Evolutionary conservation across 78 protist genomes (phyloP).

Genomic region (Dictyostelium capitatum): DNA sequence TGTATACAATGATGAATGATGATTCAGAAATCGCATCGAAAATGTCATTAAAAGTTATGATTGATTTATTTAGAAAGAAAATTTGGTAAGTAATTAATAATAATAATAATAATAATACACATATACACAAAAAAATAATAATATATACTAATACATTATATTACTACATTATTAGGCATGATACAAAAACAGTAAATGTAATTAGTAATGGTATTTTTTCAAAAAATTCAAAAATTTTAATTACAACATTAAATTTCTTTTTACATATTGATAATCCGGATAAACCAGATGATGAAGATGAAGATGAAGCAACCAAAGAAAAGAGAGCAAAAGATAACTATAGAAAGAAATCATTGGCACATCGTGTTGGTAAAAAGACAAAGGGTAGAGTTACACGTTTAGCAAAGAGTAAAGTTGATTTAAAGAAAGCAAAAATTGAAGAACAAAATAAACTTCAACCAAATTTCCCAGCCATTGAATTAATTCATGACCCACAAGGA

Average conservation of each 20-base stretch:
- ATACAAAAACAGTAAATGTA: conserved; percentile 93
- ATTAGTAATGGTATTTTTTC: conserved; percentile 89
- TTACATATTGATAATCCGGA: conserved; percentile 82
- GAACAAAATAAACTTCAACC: conserved; percentile 19
- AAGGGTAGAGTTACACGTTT: conserved; percentile 20
- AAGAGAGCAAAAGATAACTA: conserved; percentile 22
- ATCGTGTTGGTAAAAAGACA: conserved; percentile 72
- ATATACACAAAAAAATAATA: not conserved
- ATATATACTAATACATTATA: not conserved
- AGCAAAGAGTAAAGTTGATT: conserved; percentile 52
- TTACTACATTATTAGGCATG: conserved; percentile 46
- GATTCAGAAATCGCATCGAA: conserved; percentile 72
- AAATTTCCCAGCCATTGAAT: conserved; percentile 83
- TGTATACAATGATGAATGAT: conserved; percentile 89
- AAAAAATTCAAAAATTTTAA: conserved; percentile 71
- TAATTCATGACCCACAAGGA: conserved; percentile 94
- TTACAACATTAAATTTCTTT: conserved; percentile 87
- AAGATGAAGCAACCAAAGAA: conserved; percentile 26
- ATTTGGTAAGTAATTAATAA: conserved; percentile 78
- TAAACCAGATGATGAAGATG: conserved; percentile 63
- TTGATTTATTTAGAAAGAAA: conserved; percentile 88
- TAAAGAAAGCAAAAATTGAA: conserved; percentile 40
- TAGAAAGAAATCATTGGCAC: conserved; percentile 9
- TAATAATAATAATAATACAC: not conserved
- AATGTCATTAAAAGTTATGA: conserved; percentile 90